Percentiles rank a stretch among this genome's conserved stretches.
These are phyloP conservation scores for Cercospora janseana DNA, from an alignment of 2,329 filamentous ascomycete genomes.

Conservation along the genomic window DNA sequence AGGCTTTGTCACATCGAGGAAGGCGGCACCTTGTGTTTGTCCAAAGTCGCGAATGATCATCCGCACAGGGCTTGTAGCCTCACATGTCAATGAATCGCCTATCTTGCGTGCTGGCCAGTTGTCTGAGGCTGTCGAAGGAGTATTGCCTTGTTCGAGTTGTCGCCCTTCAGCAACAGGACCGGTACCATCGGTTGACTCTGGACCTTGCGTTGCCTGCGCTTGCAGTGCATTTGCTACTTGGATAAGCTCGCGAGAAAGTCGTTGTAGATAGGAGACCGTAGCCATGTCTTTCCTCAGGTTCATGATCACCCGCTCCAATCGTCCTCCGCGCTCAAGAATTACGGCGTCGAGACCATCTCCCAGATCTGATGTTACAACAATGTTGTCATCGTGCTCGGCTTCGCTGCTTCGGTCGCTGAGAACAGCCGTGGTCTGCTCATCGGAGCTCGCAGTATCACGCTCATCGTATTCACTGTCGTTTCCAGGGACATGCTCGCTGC, in stretches of 20 bases:
- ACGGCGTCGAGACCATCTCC: conserved; percentile 42
- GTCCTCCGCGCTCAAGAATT: conserved; percentile 42
- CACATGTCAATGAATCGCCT: conserved; percentile 12
- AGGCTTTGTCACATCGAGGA: not conserved
- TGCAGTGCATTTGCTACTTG: conserved; percentile 29
- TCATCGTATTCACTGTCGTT: not conserved
- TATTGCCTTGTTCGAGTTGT: not conserved
- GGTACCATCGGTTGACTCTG: conserved; percentile 22
- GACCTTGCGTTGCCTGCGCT: conserved; percentile 6
- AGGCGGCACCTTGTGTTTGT: not conserved
- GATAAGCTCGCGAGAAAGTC: conserved; percentile 31
- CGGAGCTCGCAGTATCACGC: not conserved
- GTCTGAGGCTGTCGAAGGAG: not conserved
- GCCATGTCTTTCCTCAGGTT: conserved; percentile 35
- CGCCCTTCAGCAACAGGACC: conserved; percentile 20
- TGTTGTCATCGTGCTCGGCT: not conserved
- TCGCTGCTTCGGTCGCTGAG: conserved; percentile 8
- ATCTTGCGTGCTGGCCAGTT: conserved; percentile 29
- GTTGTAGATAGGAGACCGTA: conserved; percentile 24
- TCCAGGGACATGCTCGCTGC: too few relatives aligned
- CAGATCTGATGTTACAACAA: conserved; percentile 34
- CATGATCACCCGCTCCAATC: conserved; percentile 42
- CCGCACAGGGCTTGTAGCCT: not conserved
- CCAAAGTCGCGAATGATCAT: conserved; percentile 6
- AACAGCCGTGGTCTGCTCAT: not conserved